Evolutionary conservation across 2,329 filamentous ascomycete species (phyloP).

Genomic region (Aspergillus costaricaensis): DNA sequence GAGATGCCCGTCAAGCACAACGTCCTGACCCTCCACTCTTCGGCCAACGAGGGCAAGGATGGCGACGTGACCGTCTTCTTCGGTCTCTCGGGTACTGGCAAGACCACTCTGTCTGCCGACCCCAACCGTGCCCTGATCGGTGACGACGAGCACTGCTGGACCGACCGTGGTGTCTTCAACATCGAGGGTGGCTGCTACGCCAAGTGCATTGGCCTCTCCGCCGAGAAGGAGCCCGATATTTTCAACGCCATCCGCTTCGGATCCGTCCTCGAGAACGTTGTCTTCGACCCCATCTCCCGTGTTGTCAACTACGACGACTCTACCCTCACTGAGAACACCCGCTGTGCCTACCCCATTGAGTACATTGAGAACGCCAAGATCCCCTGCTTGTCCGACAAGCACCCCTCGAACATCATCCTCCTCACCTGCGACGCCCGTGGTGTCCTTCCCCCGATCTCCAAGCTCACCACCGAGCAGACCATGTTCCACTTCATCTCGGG

Average conservation of each 20-base stretch:
- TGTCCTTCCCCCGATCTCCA: slow-evolving; percentile 96
- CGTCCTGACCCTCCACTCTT: slow-evolving; percentile 96
- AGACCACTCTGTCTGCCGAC: slow-evolving; percentile 97
- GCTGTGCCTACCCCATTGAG: slow-evolving; percentile 97
- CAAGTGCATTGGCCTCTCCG: slow-evolving; percentile 96
- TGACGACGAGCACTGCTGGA: slow-evolving; percentile 99
- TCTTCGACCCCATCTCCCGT: slow-evolving; percentile 89
- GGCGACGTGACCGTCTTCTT: slow-evolving; percentile 99
- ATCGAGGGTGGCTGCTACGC: slow-evolving; percentile 99
- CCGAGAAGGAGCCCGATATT: slow-evolving; percentile 99
- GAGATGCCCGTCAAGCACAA: slow-evolving; percentile 99
- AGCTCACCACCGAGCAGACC: slow-evolving; percentile 89
- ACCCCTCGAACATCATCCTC: slow-evolving; percentile 96
- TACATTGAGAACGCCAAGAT: slow-evolving; percentile 99
- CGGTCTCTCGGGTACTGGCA: slow-evolving; percentile 95
- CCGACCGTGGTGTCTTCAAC: slow-evolving; percentile 95
- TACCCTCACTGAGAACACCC: slow-evolving; percentile 96
- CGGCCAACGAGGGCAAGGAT: slow-evolving; percentile 91
- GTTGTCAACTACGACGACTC: slow-evolving; percentile 93
- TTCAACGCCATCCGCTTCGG: slow-evolving; percentile 94
- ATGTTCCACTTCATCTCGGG: slow-evolving; percentile 99
- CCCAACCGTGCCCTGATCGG: slow-evolving; percentile 95
- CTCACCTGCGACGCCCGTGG: slow-evolving; percentile 97
- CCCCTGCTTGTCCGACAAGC: slow-evolving; percentile 81
- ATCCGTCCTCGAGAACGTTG: slow-evolving; percentile 96